Conservation (phyloP, 2,329 filamentous ascomycete genomes). For the Ophiocordyceps polyrhachis-furcata region DNA sequence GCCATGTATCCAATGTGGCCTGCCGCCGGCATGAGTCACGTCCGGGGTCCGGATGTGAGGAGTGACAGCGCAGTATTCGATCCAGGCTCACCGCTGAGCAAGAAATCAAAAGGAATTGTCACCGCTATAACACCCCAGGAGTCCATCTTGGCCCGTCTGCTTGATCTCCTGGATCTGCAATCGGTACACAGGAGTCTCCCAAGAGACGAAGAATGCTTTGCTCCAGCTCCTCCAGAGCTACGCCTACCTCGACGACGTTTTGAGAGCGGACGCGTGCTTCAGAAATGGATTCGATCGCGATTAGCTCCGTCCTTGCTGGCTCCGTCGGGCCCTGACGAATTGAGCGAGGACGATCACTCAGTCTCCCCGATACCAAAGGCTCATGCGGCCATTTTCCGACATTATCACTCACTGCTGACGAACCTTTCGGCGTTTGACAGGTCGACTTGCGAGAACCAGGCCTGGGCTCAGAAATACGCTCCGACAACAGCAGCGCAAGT, state of each 20-base stretch:
- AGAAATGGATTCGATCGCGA: constrained; percentile 26
- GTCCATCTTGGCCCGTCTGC: constrained; percentile 19
- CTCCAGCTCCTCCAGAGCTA: constrained; percentile 26
- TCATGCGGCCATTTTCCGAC: constrained; percentile 39
- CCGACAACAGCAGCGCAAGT: constrained; percentile 52
- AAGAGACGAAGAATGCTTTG: constrained; percentile 18
- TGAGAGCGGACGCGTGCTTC: constrained; percentile 36
- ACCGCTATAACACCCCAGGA: constrained; percentile 22
- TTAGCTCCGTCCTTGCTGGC: constrained; percentile 15
- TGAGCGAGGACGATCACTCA: constrained; percentile 18
- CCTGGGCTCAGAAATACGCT: constrained; percentile 76
- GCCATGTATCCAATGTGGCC: constrained; percentile 55
- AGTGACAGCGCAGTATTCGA: neutral
- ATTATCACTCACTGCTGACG: constrained; percentile 41
- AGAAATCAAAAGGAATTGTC: constrained; percentile 31
- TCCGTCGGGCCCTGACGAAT: constrained; percentile 4
- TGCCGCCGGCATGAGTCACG: constrained; percentile 40
- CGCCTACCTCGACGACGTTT: constrained; percentile 37
- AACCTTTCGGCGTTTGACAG: constrained; percentile 64
- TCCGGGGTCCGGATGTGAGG: constrained; percentile 26
- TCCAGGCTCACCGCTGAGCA: constrained; percentile 7
- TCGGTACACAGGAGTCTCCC: constrained; percentile 11
- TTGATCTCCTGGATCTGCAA: constrained; percentile 9
- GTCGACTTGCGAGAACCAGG: constrained; percentile 50
- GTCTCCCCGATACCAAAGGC: constrained; percentile 6